Percentiles rank a stretch among this genome's conserved stretches.
These are phyloP conservation scores for Mucor indicus DNA, from an alignment of 371 early-diverging fungal species.

Conservation along the genomic window DNA sequence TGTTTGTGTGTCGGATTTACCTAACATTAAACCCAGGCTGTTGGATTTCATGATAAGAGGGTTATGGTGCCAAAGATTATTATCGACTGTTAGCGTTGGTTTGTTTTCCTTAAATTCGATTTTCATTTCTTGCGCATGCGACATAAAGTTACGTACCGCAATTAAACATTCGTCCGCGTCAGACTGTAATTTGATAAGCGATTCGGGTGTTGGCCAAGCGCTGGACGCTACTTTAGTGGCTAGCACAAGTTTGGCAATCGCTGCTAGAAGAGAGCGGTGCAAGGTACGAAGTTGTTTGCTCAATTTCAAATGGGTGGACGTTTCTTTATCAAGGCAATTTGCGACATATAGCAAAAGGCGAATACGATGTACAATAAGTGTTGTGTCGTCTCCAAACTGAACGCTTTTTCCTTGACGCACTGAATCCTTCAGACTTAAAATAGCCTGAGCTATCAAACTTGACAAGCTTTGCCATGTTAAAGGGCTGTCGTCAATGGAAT, in stretches of 20 bases:
- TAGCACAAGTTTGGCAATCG: slow-evolving; percentile 79
- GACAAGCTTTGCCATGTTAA: slow-evolving; percentile 62
- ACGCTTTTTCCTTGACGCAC: slow-evolving; percentile 48
- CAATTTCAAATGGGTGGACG: slow-evolving; percentile 56
- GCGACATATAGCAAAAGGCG: slow-evolving; percentile 78
- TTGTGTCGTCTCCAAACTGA: slow-evolving; percentile 22
- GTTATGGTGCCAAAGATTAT: neutral
- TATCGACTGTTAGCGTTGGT: slow-evolving; percentile 19
- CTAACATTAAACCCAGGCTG: neutral
- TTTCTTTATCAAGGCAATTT: slow-evolving; percentile 71
- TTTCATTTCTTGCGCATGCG: slow-evolving; percentile 69
- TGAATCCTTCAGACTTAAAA: slow-evolving; percentile 64
- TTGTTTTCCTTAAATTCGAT: slow-evolving; percentile 57
- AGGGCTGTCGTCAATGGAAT: slow-evolving; percentile 8
- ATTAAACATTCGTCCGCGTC: slow-evolving; percentile 65
- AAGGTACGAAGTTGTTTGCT: slow-evolving; percentile 66
- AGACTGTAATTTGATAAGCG: slow-evolving; percentile 24
- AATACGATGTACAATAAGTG: slow-evolving; percentile 70
- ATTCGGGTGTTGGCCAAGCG: slow-evolving; percentile 52
- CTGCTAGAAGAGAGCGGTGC: slow-evolving; percentile 76
- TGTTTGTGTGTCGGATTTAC: slow-evolving; percentile 3
- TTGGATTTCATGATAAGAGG: slow-evolving; percentile 1
- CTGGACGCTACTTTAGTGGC: slow-evolving; percentile 83
- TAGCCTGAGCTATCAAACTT: slow-evolving; percentile 58
- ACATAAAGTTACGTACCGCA: slow-evolving; percentile 74